Evolutionary conservation across 116 monocot species (phyloP), one percentile per base, ranked within the genome.

Genomic region (Iris pallida): DNA sequence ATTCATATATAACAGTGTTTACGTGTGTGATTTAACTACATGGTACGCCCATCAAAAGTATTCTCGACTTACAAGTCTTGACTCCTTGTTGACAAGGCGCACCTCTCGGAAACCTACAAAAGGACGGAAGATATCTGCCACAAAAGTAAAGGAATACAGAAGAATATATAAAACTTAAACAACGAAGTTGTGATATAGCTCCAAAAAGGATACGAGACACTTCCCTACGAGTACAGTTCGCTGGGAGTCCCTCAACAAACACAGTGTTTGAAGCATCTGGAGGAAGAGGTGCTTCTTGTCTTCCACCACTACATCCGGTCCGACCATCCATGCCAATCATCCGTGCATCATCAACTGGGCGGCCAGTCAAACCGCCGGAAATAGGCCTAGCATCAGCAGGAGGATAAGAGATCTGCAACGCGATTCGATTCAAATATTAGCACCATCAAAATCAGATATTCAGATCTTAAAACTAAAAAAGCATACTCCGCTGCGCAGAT

Each of bases 41-140:
- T 45, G 16, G 45, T 49, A n/a, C 13, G 7, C n/a, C 44, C 44
- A 61, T 43, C 15, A 47, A 62, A 1, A 54, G 8, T 4, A 15
- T 13, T 2, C n/a, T 30, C 16, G 16, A 75, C 95, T 86, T 77
- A 95, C 96, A 75, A 78, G 82, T 85, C 79, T 81, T 8, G 89
- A 79, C 63, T 92, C 92, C 81, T 97, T 97, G 79, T 59, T 92
- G 49, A 97, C 96, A 79, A 97, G 96, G 68, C 96, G 80, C 47
- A 92, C 92, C 77, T 97, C 96, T 60, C 75, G 82, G 47, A 81
- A 97, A 44, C 96, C 96, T 44, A 90, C 75, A 85, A 97, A 97
- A 65, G 96, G 96, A 40, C 96, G 96, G 65, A 97, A 97, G 58
- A 97, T 79, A 75, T 97, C 96, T 97, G 61, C 16, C 18, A 56